Evolutionary conservation across 495 filamentous ascomycete species (phyloP).

Genomic region (Podospora didyma): DNA sequence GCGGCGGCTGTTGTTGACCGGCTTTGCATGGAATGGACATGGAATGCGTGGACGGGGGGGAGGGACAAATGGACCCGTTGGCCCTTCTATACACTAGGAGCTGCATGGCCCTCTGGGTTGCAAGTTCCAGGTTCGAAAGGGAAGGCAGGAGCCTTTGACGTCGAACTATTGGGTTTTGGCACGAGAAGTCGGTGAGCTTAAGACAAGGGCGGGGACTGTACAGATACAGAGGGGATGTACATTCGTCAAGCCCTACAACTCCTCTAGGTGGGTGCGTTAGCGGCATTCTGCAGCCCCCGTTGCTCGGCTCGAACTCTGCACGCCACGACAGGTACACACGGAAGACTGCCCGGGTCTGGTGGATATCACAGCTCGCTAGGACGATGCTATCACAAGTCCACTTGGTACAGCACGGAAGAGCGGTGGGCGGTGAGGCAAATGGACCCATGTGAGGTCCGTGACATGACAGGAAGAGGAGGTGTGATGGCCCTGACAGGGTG

Average conservation of each 20-base stretch:
- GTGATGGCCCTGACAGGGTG: constrained; percentile 5
- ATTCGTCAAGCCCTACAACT: constrained; percentile 16
- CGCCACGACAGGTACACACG: constrained; percentile 24
- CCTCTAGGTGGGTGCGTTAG: constrained; percentile 27
- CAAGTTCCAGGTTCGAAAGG: constrained; percentile 5
- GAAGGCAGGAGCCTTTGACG: constrained; percentile 14
- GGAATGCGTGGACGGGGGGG: neutral
- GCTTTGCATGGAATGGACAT: neutral
- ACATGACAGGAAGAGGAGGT: constrained; percentile 1
- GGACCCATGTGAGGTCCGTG: constrained; percentile 5
- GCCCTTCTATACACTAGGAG: neutral
- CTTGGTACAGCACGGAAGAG: neutral
- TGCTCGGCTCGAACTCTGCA: constrained; percentile 17
- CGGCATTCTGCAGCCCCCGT: constrained; percentile 21
- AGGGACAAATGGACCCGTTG: no score
- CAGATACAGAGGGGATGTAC: constrained; percentile 16
- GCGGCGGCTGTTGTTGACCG: no score
- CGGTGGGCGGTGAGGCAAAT: constrained; percentile 20
- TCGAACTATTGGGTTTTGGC: constrained; percentile 18
- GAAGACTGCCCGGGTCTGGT: neutral
- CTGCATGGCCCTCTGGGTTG: neutral
- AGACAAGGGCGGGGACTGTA: constrained; percentile 19
- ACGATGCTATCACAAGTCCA: no score
- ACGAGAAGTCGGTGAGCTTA: constrained; percentile 33
- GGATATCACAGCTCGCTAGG: neutral